A percentile compares a stretch with the other conserved stretches of the same genome.
Evolutionary conservation across 225 moss, liverwort and hornwort genomes (phyloP).

Genomic region (Physcomitrellopsis africana): DNA sequence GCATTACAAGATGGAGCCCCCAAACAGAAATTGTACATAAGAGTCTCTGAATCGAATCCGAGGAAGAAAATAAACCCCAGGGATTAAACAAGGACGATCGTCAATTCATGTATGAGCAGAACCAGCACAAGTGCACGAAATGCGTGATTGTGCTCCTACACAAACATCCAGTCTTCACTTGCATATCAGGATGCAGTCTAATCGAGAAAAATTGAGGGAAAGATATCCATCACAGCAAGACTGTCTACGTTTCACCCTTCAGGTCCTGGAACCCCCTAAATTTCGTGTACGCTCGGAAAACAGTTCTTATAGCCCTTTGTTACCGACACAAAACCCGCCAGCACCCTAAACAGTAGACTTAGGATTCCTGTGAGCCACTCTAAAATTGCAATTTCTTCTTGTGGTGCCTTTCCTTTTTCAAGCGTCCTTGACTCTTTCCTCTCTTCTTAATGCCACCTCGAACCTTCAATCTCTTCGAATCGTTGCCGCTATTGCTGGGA

Average conservation of each 20-base stretch:
- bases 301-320: not conserved
- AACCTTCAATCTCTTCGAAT: slow-evolving; percentile 57
- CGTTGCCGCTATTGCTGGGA: slow-evolving; percentile 40
- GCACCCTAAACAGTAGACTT: not conserved
- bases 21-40: not conserved
- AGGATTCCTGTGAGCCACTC: not conserved
- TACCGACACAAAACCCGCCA: slow-evolving; percentile 15
- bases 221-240: not conserved
- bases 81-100: not conserved
- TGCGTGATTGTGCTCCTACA: not conserved
- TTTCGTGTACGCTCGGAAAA: slow-evolving; percentile 7
- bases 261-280: not conserved
- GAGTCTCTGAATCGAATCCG: not conserved
- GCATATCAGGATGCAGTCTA: slow-evolving; percentile 15
- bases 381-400: slow-evolving; percentile 65
- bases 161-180: slow-evolving; percentile 16
- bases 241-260: not conserved
- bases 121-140: not conserved
- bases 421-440: slow-evolving; percentile 76
- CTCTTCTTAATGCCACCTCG: slow-evolving; percentile 78
- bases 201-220: slow-evolving; percentile 5
- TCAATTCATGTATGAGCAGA: slow-evolving; percentile 3
- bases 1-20: slow-evolving; percentile 6
- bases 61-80: not conserved
- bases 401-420: slow-evolving; percentile 69